These are phyloP conservation scores for Euphrasia confusa DNA, from an alignment of 257 asterid genomes.

Conservation along the genomic window DNA sequence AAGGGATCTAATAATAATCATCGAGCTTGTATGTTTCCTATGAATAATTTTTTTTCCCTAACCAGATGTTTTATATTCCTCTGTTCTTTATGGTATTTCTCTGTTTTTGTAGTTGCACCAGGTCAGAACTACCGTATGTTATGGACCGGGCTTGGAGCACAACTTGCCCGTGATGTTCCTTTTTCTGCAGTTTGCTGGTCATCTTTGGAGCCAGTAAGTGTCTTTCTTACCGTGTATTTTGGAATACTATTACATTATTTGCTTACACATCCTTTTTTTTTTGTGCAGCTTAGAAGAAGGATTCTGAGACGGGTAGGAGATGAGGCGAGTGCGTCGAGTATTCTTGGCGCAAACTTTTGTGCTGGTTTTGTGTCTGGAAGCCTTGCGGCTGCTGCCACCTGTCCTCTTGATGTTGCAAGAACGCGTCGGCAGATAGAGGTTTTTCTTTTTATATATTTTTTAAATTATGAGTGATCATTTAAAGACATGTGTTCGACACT, in stretches of 20 bases:
- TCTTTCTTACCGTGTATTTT: not conserved
- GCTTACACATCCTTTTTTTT: slow-evolving; percentile 2
- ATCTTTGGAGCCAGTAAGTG: slow-evolving; percentile 76
- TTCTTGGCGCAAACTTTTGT: slow-evolving; percentile 72
- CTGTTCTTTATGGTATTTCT: not conserved
- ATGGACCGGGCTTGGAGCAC: slow-evolving; percentile 94
- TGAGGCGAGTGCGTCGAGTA: slow-evolving; percentile 39
- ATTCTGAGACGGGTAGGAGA: slow-evolving; percentile 47
- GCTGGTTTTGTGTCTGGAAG: slow-evolving; percentile 84
- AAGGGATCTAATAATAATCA: slow-evolving; percentile 35
- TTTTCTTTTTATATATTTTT: not conserved
- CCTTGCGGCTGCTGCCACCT: slow-evolving; percentile 69
- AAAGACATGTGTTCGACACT: not conserved
- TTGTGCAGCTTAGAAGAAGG: slow-evolving; percentile 59
- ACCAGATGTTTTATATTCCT: not conserved
- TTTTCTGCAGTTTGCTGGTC: slow-evolving; percentile 95
- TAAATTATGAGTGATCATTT: not conserved
- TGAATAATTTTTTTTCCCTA: not conserved
- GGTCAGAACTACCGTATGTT: slow-evolving; percentile 56
- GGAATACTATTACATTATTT: not conserved
- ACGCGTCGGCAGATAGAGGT: slow-evolving; percentile 89
- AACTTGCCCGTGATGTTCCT: slow-evolving; percentile 91
- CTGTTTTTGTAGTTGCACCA: slow-evolving; percentile 21
- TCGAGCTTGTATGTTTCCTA: slow-evolving; percentile 44
- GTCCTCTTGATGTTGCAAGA: slow-evolving; percentile 87